Conservation (phyloP, 2,329 filamentous ascomycete species). For the Pseudogymnoascus sp. region DNA sequence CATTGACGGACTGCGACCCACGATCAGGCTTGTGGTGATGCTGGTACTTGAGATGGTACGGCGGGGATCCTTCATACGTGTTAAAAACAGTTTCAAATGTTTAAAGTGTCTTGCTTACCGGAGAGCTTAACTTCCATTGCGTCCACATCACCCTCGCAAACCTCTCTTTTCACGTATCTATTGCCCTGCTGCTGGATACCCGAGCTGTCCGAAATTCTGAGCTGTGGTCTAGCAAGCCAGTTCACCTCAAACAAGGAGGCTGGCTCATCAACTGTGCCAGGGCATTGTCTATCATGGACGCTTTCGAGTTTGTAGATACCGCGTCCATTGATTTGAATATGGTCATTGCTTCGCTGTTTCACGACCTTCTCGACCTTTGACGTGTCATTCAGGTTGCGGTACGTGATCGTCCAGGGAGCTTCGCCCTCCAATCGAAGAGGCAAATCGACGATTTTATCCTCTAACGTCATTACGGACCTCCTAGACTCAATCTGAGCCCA, state of each 20-base stretch:
- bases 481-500: conserved; percentile 84
- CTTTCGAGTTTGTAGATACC: conserved; percentile 76
- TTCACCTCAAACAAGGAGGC: conserved; percentile 71
- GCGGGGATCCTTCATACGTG: conserved; percentile 55
- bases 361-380: conserved; percentile 37
- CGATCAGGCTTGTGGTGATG: conserved; percentile 63
- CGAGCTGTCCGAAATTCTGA: conserved; percentile 58
- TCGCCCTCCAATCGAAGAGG: conserved; percentile 82
- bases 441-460: conserved; percentile 64
- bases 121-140: conserved; percentile 72
- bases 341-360: conserved; percentile 55
- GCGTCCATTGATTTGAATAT: conserved; percentile 54
- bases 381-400: conserved; percentile 55
- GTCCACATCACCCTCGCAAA: conserved; percentile 94
- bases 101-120: conserved; percentile 43
- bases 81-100: not conserved
- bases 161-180: conserved; percentile 64
- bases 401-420: conserved; percentile 73
- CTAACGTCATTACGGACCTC: conserved; percentile 65
- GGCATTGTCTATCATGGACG: conserved; percentile 72
- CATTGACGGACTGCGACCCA: conserved; percentile 56
- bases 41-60: conserved; percentile 77
- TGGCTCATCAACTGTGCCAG: conserved; percentile 66
- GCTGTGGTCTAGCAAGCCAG: conserved; percentile 75
- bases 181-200: conserved; percentile 48